A percentile compares a stretch with the other conserved stretches of the same genome.
These are phyloP conservation scores for Metarhizium humberi DNA, from an alignment of 2,329 filamentous ascomycete species.

Conservation along the genomic window DNA sequence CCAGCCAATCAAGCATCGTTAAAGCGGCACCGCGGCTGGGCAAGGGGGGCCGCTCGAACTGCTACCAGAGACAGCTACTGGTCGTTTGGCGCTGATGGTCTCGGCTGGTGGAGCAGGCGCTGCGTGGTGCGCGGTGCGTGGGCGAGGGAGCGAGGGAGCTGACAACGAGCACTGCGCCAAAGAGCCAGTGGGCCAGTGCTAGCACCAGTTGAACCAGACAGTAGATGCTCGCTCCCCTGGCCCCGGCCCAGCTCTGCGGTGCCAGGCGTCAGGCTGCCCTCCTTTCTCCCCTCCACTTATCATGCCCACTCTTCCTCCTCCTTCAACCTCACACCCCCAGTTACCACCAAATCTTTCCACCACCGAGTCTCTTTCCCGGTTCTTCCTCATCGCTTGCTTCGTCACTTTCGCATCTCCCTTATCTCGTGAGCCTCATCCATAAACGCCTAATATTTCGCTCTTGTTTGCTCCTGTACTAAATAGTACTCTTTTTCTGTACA, in stretches of 20 bases:
- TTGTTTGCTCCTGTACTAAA: constrained; percentile 3
- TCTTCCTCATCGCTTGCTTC: constrained; percentile 10
- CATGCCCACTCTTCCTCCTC: constrained; percentile 23
- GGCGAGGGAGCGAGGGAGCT: too few species aligned
- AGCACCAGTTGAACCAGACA: too few species aligned
- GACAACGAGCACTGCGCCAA: too few species aligned
- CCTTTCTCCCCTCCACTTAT: constrained; percentile 20
- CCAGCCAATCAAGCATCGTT: constrained; percentile 23
- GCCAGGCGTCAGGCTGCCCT: constrained; percentile 11
- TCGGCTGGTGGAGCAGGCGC: background rate
- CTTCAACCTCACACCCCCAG: constrained; percentile 18
- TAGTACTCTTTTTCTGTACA: constrained; percentile 8
- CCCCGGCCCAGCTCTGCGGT: too few species aligned
- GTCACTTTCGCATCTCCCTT: background rate
- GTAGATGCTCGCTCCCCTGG: too few species aligned
- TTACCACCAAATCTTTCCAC: constrained; percentile 9
- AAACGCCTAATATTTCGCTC: background rate
- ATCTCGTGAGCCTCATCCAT: constrained; percentile 14
- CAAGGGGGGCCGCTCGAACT: background rate
- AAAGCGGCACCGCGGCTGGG: constrained; percentile 19
- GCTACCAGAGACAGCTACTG: background rate
- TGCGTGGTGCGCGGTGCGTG: background rate
- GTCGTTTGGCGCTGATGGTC: background rate
- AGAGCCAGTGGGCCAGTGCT: too few species aligned
- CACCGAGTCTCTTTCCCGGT: constrained; percentile 11